A percentile compares a stretch with the other conserved stretches of the same genome.
Conservation (phyloP, 2,329 filamentous ascomycete genomes). For the Akanthomyces muscarius region DNA sequence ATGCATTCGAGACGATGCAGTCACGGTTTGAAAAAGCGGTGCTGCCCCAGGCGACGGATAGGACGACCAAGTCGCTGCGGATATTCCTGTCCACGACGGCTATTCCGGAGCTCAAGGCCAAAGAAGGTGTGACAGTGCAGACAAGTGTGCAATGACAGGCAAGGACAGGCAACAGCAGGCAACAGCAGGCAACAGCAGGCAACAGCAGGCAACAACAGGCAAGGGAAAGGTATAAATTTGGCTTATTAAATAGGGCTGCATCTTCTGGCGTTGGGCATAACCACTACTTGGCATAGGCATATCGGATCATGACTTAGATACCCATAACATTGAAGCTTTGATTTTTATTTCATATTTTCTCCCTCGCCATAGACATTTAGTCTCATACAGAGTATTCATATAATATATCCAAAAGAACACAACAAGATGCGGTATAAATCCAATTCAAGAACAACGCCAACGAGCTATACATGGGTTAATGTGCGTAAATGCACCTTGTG, state of each 20-base stretch:
- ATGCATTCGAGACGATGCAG: slow-evolving; percentile 55
- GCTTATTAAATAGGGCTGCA: neutral
- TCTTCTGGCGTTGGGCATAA: slow-evolving; percentile 10
- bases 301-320: slow-evolving; percentile 9
- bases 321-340: neutral
- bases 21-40: slow-evolving; percentile 54
- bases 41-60: slow-evolving; percentile 41
- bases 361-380: neutral
- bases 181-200: neutral
- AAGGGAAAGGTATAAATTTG: neutral
- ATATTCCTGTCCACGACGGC: slow-evolving; percentile 54
- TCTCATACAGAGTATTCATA: neutral
- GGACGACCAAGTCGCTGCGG: slow-evolving; percentile 52
- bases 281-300: neutral
- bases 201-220: neutral
- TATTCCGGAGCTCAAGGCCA: slow-evolving; percentile 52
- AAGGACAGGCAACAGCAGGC: neutral
- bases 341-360: neutral
- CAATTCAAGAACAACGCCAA: neutral
- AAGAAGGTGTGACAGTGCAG: slow-evolving; percentile 45
- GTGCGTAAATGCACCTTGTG: neutral
- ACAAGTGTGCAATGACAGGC: slow-evolving; percentile 32
- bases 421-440: slow-evolving; percentile 6
- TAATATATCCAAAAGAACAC: slow-evolving; percentile 11
- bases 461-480: neutral